Conservation (phyloP, 345 rosid species). For the Pistacia integerrima region DNA sequence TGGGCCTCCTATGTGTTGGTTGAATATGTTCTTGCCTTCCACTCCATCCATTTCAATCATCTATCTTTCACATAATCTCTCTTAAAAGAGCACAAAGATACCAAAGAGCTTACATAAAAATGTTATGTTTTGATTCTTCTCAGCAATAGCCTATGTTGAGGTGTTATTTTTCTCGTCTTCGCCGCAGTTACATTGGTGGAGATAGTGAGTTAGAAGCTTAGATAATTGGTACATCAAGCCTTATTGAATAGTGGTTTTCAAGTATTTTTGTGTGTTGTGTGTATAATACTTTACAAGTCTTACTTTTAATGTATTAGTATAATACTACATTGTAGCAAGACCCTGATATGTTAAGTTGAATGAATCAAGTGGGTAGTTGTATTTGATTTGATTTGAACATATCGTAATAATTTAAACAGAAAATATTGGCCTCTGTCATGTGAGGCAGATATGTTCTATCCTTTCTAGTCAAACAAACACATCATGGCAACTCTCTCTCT, state of each 20-base stretch:
- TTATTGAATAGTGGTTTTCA: not conserved
- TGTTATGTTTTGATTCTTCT: slow-evolving; percentile 13
- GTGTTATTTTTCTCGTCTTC: slow-evolving; percentile 82
- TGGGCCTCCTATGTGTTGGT: slow-evolving; percentile 15
- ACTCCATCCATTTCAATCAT: slow-evolving; percentile 4
- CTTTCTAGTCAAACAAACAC: no score
- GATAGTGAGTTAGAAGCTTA: slow-evolving; percentile 50
- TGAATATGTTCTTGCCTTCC: slow-evolving; percentile 11
- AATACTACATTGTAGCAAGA: no score
- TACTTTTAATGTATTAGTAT: not conserved
- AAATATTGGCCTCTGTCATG: not conserved
- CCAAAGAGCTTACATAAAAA: no score
- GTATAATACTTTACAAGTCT: no score
- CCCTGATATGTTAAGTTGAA: no score
- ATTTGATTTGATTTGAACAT: no score
- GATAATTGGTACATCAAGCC: not conserved
- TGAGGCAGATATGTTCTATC: no score
- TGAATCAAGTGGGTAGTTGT: no score
- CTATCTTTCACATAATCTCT: not conserved
- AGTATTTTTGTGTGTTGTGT: no score
- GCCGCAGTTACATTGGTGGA: slow-evolving; percentile 72
- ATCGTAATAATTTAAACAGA: no score
- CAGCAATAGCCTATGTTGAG: slow-evolving; percentile 83
- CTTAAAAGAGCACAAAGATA: not conserved
- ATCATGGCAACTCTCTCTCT: no score